A percentile compares a stretch with the other conserved stretches of the same genome.
Evolutionary conservation across 768 basidiomycete genomes (phyloP).

Genomic region (Amanita rubescens): DNA sequence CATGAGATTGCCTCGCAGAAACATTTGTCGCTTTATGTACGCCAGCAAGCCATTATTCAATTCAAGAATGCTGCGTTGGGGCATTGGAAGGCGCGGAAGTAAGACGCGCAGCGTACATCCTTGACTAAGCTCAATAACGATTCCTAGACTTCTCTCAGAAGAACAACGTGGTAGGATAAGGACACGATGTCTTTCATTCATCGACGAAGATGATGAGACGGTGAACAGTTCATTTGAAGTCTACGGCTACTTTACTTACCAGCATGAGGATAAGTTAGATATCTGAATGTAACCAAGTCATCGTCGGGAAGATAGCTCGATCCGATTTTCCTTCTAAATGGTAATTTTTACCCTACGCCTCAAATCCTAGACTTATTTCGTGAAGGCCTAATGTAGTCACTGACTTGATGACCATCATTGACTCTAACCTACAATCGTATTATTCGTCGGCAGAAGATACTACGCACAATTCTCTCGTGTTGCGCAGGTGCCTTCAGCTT

Average conservation of each 20-base stretch:
- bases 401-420: conserved; percentile 48
- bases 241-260: background rate
- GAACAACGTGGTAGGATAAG: conserved; percentile 65
- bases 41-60: conserved; percentile 80
- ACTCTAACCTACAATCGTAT: conserved; percentile 43
- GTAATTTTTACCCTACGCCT: conserved; percentile 29
- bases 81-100: conserved; percentile 81
- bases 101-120: conserved; percentile 12
- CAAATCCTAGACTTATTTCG: background rate
- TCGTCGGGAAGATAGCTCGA: conserved; percentile 72
- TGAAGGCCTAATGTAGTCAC: conserved; percentile 54
- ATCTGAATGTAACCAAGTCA: conserved; percentile 67
- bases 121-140: background rate
- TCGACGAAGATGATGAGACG: conserved; percentile 74
- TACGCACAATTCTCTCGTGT: conserved; percentile 34
- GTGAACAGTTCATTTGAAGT: conserved; percentile 30
- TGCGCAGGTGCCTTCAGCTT: conserved; percentile 57
- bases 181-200: conserved; percentile 50
- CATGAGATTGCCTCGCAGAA: conserved; percentile 64
- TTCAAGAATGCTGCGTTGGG: conserved; percentile 74
- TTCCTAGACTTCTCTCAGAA: conserved; percentile 54
- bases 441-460: conserved; percentile 36
- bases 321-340: conserved; percentile 69
- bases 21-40: conserved; percentile 53
- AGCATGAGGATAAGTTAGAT: conserved; percentile 40